These are phyloP conservation scores for Geosmithia putterillii DNA, from an alignment of 2,329 filamentous ascomycete species.

Conservation along the genomic window DNA sequence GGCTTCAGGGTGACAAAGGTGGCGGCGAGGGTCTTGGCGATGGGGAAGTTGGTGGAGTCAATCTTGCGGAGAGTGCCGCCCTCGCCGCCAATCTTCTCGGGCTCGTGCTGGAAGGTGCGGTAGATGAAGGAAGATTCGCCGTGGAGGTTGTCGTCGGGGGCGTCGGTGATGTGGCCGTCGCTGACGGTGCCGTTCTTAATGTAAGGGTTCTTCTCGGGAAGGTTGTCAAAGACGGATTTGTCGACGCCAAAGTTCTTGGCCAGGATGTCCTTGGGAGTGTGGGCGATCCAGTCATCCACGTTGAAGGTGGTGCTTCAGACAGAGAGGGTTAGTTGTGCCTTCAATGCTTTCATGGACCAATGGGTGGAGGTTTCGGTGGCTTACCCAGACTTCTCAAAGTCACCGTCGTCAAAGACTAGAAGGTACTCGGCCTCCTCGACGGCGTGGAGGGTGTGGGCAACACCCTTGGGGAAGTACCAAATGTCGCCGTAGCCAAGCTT, in stretches of 20 bases:
- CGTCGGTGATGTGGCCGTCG: slow-evolving; percentile 21
- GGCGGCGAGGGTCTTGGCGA: slow-evolving; percentile 52
- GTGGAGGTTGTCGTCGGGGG: slow-evolving; percentile 31
- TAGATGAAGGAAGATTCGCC: slow-evolving; percentile 53
- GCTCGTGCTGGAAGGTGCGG: slow-evolving; percentile 39
- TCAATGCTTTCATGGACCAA: background rate
- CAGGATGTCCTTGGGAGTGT: slow-evolving; percentile 49
- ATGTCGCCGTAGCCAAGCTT: slow-evolving; percentile 49
- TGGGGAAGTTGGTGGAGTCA: slow-evolving; percentile 55
- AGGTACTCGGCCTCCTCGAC: slow-evolving; percentile 57
- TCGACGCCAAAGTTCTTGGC: slow-evolving; percentile 59
- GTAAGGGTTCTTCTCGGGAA: slow-evolving; percentile 47
- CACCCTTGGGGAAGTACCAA: slow-evolving; percentile 58
- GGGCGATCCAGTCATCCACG: slow-evolving; percentile 56
- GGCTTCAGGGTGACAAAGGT: slow-evolving; percentile 53
- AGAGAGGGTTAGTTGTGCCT: no score
- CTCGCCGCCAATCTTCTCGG: slow-evolving; percentile 44
- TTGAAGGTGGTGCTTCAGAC: slow-evolving; percentile 61
- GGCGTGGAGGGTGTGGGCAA: slow-evolving; percentile 49
- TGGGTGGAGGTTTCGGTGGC: slow-evolving; percentile 7
- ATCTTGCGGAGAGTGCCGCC: slow-evolving; percentile 53
- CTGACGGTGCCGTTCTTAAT: slow-evolving; percentile 43
- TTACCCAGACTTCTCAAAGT: slow-evolving; percentile 51
- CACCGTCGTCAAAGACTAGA: slow-evolving; percentile 52
- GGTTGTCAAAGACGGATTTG: slow-evolving; percentile 42